These are phyloP conservation scores for Lichina pygmaea DNA, from an alignment of 495 filamentous ascomycete species.

Conservation along the genomic window DNA sequence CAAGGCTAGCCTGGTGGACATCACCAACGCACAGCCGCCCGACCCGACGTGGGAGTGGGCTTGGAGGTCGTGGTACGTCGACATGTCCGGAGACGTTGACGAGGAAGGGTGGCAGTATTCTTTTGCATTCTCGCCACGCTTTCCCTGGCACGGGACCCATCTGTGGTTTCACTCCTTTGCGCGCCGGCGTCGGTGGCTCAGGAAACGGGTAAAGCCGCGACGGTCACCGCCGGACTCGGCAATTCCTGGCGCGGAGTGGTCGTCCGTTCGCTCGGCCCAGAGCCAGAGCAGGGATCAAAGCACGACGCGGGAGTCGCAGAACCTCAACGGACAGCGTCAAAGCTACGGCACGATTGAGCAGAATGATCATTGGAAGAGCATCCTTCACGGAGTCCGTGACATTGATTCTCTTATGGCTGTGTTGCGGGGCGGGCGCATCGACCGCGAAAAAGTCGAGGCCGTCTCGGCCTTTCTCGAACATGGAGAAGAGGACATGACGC, in stretches of 20 bases:
- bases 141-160: conserved; percentile 75
- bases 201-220: conserved; percentile 38
- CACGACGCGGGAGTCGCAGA: neutral
- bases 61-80: conserved; percentile 84
- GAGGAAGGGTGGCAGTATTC: conserved; percentile 92
- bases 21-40: conserved; percentile 72
- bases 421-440: conserved; percentile 43
- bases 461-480: conserved; percentile 56
- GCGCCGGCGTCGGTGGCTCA: conserved; percentile 63
- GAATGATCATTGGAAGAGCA: conserved; percentile 8
- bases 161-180: conserved; percentile 88
- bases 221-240: conserved; percentile 12
- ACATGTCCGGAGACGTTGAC: conserved; percentile 69
- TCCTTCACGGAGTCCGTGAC: conserved; percentile 25
- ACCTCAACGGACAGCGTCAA: neutral
- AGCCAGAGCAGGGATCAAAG: neutral
- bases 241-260: conserved; percentile 5
- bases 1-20: conserved; percentile 55
- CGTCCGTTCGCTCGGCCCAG: conserved; percentile 27
- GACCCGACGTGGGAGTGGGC: conserved; percentile 94
- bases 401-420: conserved; percentile 34
- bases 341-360: conserved; percentile 3
- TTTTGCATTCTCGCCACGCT: conserved; percentile 49
- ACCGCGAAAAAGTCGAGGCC: conserved; percentile 69
- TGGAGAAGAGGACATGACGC: conserved; percentile 51